phyloP scores from a whole-genome alignment of 768 basidiomycete genomes.

The Chiua virens region DNA sequence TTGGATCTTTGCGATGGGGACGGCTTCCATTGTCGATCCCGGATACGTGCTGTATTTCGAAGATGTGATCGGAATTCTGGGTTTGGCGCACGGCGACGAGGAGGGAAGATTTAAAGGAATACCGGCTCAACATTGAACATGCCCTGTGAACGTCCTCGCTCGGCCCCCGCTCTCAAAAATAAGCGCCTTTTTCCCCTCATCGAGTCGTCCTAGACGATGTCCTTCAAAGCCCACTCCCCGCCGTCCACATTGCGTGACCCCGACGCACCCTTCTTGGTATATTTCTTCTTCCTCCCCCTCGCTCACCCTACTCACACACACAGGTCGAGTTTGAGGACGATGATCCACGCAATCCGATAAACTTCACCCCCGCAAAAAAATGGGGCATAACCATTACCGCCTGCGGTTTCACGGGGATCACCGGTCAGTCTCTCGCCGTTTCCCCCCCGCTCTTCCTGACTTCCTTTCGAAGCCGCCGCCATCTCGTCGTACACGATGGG shows the following conservation, averaged over 20 bases:
- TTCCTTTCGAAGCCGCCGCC: conserved; percentile 41
- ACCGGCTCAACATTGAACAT: conserved; percentile 13
- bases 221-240: conserved; percentile 4
- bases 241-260: conserved; percentile 17
- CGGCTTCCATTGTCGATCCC: conserved; percentile 12
- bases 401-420: conserved; percentile 34
- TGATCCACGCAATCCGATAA: conserved; percentile 41
- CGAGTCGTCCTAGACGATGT: conserved; percentile 6
- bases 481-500: conserved; percentile 57
- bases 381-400: conserved; percentile 40
- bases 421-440: conserved; percentile 22
- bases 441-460: not conserved
- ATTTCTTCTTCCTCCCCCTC: not conserved
- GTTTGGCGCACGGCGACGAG: conserved; percentile 1
- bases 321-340: conserved; percentile 42
- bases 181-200: not conserved
- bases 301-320: not conserved
- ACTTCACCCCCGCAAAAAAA: conserved; percentile 39
- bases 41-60: conserved; percentile 9
- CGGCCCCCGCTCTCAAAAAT: conserved; percentile 9
- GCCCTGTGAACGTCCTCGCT: conserved; percentile 1
- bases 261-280: conserved; percentile 15
- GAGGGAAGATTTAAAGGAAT: conserved; percentile 3
- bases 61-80: conserved; percentile 1
- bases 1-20: not conserved